Evolutionary conservation across 2,329 filamentous ascomycete genomes (phyloP).

Genomic region (Sporothrix inflata): DNA sequence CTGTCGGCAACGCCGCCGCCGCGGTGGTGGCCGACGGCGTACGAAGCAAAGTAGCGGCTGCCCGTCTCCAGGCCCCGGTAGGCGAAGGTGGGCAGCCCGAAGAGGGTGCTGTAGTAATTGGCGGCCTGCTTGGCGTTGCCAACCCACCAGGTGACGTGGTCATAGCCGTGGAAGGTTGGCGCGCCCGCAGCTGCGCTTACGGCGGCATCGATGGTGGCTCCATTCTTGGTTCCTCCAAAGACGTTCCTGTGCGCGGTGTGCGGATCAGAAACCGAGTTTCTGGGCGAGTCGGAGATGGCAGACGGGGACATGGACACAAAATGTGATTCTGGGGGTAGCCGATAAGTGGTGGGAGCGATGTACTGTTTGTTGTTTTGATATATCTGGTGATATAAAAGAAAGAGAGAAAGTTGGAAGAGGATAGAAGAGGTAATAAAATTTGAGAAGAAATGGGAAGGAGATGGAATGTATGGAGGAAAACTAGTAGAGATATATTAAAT

Average conservation of each 20-base stretch:
- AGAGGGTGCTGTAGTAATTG: conserved; percentile 81
- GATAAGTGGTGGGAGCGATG: background rate
- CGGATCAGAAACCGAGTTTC: conserved; percentile 42
- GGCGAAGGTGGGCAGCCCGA: conserved; percentile 82
- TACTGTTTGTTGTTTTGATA: background rate
- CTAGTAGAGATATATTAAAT: background rate
- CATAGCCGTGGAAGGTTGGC: conserved; percentile 77
- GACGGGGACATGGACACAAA: conserved; percentile 60
- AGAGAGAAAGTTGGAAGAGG: background rate
- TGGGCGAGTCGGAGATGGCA: conserved; percentile 56
- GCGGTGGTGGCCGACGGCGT: conserved; percentile 73
- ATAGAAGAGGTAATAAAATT: background rate
- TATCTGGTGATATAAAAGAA: background rate
- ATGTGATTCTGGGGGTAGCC: background rate
- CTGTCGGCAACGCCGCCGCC: conserved; percentile 41
- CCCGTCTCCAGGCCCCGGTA: conserved; percentile 90
- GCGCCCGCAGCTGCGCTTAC: background rate
- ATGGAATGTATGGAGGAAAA: too few species aligned
- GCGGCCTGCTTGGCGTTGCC: conserved; percentile 96
- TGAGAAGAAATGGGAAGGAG: background rate
- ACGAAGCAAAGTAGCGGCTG: conserved; percentile 76
- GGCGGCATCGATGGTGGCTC: background rate
- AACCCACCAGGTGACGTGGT: conserved; percentile 95
- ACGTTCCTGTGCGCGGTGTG: conserved; percentile 58
- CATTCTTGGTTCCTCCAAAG: conserved; percentile 16